A percentile compares a stretch with the other conserved stretches of the same genome.
Conservation (phyloP, 768 basidiomycete genomes). For the Boletus edulis region DNA sequence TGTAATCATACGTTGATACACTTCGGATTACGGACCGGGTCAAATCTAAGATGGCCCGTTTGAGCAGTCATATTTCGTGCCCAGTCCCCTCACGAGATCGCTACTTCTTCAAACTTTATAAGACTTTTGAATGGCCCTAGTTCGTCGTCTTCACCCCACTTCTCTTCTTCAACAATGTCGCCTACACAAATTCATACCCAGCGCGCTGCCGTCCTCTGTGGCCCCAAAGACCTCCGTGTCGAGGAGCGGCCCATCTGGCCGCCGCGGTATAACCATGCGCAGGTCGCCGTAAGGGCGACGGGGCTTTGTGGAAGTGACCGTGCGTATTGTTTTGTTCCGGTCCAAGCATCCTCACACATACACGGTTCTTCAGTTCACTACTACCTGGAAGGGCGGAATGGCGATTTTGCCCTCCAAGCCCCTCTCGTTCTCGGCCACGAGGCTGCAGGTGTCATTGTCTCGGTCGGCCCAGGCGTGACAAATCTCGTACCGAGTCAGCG, state of each 20-base stretch:
- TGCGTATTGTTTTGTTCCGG: slow-evolving; percentile 34
- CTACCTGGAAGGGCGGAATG: slow-evolving; percentile 85
- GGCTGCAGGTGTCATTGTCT: slow-evolving; percentile 81
- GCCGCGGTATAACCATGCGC: slow-evolving; percentile 70
- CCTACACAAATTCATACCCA: slow-evolving; percentile 53
- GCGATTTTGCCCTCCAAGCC: slow-evolving; percentile 81
- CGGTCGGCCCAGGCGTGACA: slow-evolving; percentile 72
- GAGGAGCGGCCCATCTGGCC: slow-evolving; percentile 73
- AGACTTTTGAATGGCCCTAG: slow-evolving; percentile 27
- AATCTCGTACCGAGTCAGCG: slow-evolving; percentile 72
- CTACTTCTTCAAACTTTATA: slow-evolving; percentile 32
- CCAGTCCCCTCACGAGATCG: slow-evolving; percentile 35
- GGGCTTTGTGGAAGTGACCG: slow-evolving; percentile 90
- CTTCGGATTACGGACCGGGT: slow-evolving; percentile 36
- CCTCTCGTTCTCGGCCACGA: slow-evolving; percentile 95
- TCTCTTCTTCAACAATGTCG: slow-evolving; percentile 37
- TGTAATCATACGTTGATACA: slow-evolving; percentile 25
- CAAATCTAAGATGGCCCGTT: slow-evolving; percentile 18
- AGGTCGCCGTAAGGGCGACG: slow-evolving; percentile 77
- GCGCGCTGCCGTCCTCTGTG: slow-evolving; percentile 78
- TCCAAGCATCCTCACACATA: slow-evolving; percentile 1
- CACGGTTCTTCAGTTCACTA: slow-evolving; percentile 69
- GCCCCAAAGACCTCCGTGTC: slow-evolving; percentile 76
- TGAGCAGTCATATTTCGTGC: slow-evolving; percentile 26
- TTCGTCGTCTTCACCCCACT: slow-evolving; percentile 23